A percentile compares a stretch with the other conserved stretches of the same genome.
These are phyloP conservation scores for Mycena indigotica DNA, from an alignment of 768 basidiomycete species.

Conservation along the genomic window DNA sequence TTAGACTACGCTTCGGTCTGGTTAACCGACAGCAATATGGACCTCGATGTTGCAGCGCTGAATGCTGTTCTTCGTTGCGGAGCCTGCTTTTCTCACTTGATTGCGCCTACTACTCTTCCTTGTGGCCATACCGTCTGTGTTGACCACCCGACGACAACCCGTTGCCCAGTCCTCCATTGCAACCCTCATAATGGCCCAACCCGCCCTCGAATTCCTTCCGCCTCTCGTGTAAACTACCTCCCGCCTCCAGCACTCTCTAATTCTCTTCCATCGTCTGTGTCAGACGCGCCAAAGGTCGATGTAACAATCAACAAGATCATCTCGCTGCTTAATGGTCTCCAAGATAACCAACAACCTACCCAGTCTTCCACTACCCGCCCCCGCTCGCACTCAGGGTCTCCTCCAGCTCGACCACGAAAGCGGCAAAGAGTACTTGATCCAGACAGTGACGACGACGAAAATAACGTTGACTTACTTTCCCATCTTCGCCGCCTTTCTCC, in stretches of 20 bases:
- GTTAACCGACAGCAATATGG: neutral
- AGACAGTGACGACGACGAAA: constrained; percentile 24
- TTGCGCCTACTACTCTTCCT: constrained; percentile 64
- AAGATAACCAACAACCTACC: constrained; percentile 12
- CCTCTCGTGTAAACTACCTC: constrained; percentile 37
- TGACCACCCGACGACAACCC: constrained; percentile 43
- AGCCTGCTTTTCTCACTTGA: constrained; percentile 59
- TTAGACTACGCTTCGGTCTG: no score
- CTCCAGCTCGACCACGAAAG: constrained; percentile 22
- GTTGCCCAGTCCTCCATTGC: constrained; percentile 39
- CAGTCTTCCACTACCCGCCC: constrained; percentile 14
- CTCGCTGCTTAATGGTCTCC: constrained; percentile 39
- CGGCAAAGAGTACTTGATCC: constrained; percentile 29
- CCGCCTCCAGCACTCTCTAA: constrained; percentile 33
- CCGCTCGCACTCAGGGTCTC: constrained; percentile 6
- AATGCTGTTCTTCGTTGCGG: constrained; percentile 52
- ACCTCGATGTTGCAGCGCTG: constrained; percentile 21
- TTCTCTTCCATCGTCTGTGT: constrained; percentile 15
- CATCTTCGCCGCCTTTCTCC: constrained; percentile 38
- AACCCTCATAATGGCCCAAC: constrained; percentile 22
- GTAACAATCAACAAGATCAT: constrained; percentile 62
- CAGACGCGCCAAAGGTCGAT: constrained; percentile 40
- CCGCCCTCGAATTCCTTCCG: constrained; percentile 43
- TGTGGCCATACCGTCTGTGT: constrained; percentile 87
- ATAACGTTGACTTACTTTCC: constrained; percentile 39